Base-by-base conservation (phyloP, 2,329 filamentous ascomycete species). In the Alternaria ventricosa region DNA sequence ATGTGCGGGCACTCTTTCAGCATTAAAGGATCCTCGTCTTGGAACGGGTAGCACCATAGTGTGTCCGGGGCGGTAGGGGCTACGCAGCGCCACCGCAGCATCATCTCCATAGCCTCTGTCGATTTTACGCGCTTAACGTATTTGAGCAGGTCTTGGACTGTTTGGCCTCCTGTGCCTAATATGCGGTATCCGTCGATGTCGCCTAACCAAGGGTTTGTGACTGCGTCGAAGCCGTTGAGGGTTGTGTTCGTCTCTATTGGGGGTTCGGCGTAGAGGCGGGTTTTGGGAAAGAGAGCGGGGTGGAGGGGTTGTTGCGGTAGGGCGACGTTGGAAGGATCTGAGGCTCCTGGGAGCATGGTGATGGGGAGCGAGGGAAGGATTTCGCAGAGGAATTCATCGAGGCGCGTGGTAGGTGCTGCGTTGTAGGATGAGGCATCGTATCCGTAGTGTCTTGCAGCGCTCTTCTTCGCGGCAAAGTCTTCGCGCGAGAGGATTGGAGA, bases 61-160 rank as follows among this genome's bases (percentile, higher is more conserved):
- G 96, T 99, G 80, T 99, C 96, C 0, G 96, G 96, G 2, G 96
- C 96, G 0, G 96, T 99, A 2, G 96, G 96, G 6, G 96, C 96
- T 69, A 89, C 89, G 76, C 93, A 92, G 65, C 96, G 87, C 96
- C 96, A 99, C 63, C 94, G 87, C 69, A 97, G 89, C 88, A 97
- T 96, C 61, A 90, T 90, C 80, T 98, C 96, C 92, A 98, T 96
- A 87, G 97, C 92, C 50, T 90, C 90, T 25, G 98, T 76, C 20
- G 94, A 84, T 70, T 94, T 89, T 45, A 93, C 88, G 36, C 88
- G 90, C 61, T 91, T 89, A 25, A 98, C 87, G 76, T 99, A 99
- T 79, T 95, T 96, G 79, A 94, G 92, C 4, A 98, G 88, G 79
- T 99, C 96, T 72, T 97, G 92, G 4, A 99, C 87, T 57, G 97